phyloP scores from a whole-genome alignment of 441 rosid species.

The Euphorbia schlechtendalii region DNA sequence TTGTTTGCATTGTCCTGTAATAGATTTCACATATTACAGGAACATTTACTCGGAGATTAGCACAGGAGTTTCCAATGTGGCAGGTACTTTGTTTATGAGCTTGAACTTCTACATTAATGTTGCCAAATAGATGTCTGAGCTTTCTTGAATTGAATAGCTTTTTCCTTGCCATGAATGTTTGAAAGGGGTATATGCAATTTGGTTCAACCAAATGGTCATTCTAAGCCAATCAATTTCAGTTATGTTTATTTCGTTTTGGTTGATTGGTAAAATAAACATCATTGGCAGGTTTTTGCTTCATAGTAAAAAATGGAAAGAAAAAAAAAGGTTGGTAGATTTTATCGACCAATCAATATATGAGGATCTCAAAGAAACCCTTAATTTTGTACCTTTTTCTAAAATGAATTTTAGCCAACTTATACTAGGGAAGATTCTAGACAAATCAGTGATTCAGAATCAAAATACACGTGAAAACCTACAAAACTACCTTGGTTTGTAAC shows the following conservation, averaged over 20 bases:
- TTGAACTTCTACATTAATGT: conserved; percentile 9
- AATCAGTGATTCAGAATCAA: background rate
- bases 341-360: background rate
- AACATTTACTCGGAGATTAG: conserved; percentile 76
- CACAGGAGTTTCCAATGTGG: conserved; percentile 89
- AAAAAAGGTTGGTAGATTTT: background rate
- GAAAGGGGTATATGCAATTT: background rate
- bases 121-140: background rate
- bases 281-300: background rate
- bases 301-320: background rate
- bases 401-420: background rate
- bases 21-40: conserved; percentile 34
- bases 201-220: background rate
- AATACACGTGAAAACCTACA: background rate
- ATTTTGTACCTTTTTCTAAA: background rate
- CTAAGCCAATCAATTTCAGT: background rate
- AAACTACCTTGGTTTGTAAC: background rate
- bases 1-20: conserved; percentile 7
- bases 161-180: background rate
- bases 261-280: background rate
- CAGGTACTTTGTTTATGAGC: conserved; percentile 44
- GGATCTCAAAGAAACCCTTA: background rate
- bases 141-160: background rate
- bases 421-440: background rate
- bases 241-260: background rate